Evolutionary conservation across 2,329 filamentous ascomycete genomes (phyloP).

Genomic region (Trichoderma endophyticum): DNA sequence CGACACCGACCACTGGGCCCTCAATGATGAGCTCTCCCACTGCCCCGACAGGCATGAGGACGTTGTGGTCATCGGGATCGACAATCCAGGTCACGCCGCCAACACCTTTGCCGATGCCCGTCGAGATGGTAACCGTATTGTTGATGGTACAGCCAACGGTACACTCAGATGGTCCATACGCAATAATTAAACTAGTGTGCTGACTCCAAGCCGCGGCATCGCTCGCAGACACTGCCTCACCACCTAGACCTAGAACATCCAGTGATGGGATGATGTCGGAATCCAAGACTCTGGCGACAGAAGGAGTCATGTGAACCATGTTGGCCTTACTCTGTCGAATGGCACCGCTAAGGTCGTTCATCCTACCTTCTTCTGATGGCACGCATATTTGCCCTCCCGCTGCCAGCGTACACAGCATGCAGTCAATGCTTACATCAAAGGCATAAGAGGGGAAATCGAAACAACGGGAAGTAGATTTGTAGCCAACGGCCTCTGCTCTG

Average conservation of each 20-base stretch:
- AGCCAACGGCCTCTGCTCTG: slow-evolving; percentile 41
- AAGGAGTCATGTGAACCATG: slow-evolving; percentile 51
- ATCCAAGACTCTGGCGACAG: slow-evolving; percentile 47
- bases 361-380: slow-evolving; percentile 51
- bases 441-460: slow-evolving; percentile 52
- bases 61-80: slow-evolving; percentile 45
- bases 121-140: slow-evolving; percentile 41
- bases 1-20: slow-evolving; percentile 59
- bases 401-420: slow-evolving; percentile 53
- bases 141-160: slow-evolving; percentile 52
- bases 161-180: slow-evolving; percentile 54
- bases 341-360: slow-evolving; percentile 49
- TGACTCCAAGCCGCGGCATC: slow-evolving; percentile 48
- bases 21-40: slow-evolving; percentile 55
- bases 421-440: slow-evolving; percentile 54
- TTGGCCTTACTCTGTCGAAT: slow-evolving; percentile 45
- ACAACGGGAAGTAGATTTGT: slow-evolving; percentile 40
- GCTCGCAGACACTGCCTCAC: slow-evolving; percentile 51
- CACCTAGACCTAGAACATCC: slow-evolving; percentile 47
- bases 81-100: slow-evolving; percentile 51
- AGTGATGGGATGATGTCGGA: slow-evolving; percentile 45
- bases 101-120: slow-evolving; percentile 48
- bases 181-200: slow-evolving; percentile 47
- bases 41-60: slow-evolving; percentile 45
- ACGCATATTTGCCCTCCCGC: slow-evolving; percentile 51